These are phyloP conservation scores for Microcyclospora pomicola DNA, from an alignment of 2,329 filamentous ascomycete species.

Conservation along the genomic window DNA sequence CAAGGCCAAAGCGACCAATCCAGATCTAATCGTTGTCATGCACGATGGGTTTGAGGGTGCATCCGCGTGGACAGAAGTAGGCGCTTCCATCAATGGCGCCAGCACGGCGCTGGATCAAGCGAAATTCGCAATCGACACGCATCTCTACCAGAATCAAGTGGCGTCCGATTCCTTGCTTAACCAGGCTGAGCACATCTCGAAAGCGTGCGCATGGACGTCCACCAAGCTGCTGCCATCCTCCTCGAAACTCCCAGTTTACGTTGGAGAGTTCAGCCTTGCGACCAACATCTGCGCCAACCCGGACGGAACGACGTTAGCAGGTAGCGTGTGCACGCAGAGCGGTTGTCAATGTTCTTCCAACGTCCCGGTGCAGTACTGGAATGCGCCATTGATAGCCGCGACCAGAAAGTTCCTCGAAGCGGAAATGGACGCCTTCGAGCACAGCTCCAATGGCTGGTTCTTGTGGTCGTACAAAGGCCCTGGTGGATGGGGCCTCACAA, in stretches of 20 bases:
- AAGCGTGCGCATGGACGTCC: constrained; percentile 26
- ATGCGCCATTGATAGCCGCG: constrained; percentile 24
- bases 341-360: constrained; percentile 27
- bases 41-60: constrained; percentile 26
- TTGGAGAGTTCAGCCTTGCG: constrained; percentile 32
- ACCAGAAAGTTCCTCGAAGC: constrained; percentile 30
- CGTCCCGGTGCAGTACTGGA: constrained; percentile 22
- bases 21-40: constrained; percentile 25
- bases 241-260: constrained; percentile 25
- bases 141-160: constrained; percentile 33
- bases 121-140: constrained; percentile 29
- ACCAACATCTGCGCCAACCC: constrained; percentile 32
- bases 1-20: constrained; percentile 18
- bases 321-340: constrained; percentile 18
- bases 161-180: constrained; percentile 23
- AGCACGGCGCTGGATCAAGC: constrained; percentile 13
- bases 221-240: constrained; percentile 20
- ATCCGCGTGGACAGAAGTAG: constrained; percentile 18
- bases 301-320: constrained; percentile 25
- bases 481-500: constrained; percentile 29
- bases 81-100: constrained; percentile 13
- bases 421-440: constrained; percentile 31
- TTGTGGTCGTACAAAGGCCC: constrained; percentile 31
- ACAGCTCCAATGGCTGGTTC: constrained; percentile 28
- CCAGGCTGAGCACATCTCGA: constrained; percentile 27